A percentile compares a stretch with the other conserved stretches of the same genome.
Evolutionary conservation across 2,329 filamentous ascomycete species (phyloP).

Genomic region (Aureobasidium musti): DNA sequence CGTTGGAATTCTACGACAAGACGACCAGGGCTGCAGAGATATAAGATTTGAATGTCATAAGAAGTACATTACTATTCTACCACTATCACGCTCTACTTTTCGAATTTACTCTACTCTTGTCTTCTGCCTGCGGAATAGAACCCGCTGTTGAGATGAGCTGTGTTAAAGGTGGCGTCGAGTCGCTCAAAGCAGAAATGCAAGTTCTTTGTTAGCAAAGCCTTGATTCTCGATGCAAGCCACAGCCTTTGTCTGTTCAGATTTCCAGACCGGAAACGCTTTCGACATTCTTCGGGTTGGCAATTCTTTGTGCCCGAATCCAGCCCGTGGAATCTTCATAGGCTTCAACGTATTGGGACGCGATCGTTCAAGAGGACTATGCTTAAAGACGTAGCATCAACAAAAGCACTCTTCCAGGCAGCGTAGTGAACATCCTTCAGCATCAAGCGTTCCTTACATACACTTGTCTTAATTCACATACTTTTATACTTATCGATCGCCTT

Average conservation of each 20-base stretch:
- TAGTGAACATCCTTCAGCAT: background rate
- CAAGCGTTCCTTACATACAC: background rate
- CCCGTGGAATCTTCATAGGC: background rate
- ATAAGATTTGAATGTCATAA: background rate
- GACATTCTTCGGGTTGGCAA: background rate
- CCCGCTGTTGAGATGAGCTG: background rate
- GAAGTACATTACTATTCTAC: background rate
- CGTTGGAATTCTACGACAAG: slow-evolving; percentile 89
- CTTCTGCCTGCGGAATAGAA: background rate
- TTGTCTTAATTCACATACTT: background rate
- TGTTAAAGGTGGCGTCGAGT: background rate
- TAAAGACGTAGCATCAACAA: no score
- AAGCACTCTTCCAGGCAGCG: background rate
- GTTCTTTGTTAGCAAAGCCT: background rate
- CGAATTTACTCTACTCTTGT: background rate
- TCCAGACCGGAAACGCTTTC: background rate
- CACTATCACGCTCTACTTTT: background rate
- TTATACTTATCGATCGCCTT: background rate
- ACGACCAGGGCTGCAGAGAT: slow-evolving; percentile 30
- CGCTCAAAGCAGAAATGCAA: background rate
- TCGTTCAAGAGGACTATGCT: background rate
- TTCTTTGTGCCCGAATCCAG: background rate
- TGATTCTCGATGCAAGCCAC: background rate
- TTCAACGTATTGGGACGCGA: background rate
- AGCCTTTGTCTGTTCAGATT: background rate